These are phyloP conservation scores for Lasiodiplodia hormozganensis DNA, from an alignment of 2,329 filamentous ascomycete species.

Conservation along the genomic window DNA sequence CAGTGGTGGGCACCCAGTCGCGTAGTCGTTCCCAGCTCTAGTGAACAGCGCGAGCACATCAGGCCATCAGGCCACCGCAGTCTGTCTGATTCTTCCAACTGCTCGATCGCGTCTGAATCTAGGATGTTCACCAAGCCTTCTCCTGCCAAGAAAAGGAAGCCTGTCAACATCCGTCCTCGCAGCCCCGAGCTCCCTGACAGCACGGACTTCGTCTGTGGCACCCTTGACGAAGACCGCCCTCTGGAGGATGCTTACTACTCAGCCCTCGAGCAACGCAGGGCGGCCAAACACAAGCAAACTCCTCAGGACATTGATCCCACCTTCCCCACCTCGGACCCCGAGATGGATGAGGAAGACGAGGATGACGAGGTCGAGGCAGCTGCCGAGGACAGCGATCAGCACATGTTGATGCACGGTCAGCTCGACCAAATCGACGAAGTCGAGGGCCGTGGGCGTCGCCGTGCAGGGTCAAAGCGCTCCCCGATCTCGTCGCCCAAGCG, in stretches of 20 bases:
- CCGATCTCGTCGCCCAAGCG: conserved; percentile 67
- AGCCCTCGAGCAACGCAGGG: conserved; percentile 77
- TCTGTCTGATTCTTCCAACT: conserved; percentile 61
- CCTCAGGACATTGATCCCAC: conserved; percentile 77
- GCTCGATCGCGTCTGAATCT: conserved; percentile 49
- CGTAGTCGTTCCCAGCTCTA: conserved; percentile 61
- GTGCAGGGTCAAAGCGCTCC: conserved; percentile 44
- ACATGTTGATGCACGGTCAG: conserved; percentile 74
- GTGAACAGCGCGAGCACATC: conserved; percentile 58
- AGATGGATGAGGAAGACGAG: conserved; percentile 77
- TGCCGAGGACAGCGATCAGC: conserved; percentile 69
- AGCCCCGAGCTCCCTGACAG: conserved; percentile 92
- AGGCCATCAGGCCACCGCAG: conserved; percentile 54
- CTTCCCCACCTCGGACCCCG: conserved; percentile 92
- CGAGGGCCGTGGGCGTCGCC: conserved; percentile 48
- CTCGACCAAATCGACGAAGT: conserved; percentile 72
- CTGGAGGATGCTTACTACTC: conserved; percentile 94
- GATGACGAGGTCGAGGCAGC: conserved; percentile 48
- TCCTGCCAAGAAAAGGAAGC: conserved; percentile 55
- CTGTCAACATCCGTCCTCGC: conserved; percentile 66
- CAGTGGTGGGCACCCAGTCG: conserved; percentile 67
- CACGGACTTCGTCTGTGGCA: conserved; percentile 99
- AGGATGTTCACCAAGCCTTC: conserved; percentile 34
- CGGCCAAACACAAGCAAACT: conserved; percentile 27
- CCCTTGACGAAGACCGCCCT: conserved; percentile 91